A percentile compares a stretch with the other conserved stretches of the same genome.
Conservation (phyloP, 1,284 basidiomycete genomes). For the Anthracocystis setariae region DNA sequence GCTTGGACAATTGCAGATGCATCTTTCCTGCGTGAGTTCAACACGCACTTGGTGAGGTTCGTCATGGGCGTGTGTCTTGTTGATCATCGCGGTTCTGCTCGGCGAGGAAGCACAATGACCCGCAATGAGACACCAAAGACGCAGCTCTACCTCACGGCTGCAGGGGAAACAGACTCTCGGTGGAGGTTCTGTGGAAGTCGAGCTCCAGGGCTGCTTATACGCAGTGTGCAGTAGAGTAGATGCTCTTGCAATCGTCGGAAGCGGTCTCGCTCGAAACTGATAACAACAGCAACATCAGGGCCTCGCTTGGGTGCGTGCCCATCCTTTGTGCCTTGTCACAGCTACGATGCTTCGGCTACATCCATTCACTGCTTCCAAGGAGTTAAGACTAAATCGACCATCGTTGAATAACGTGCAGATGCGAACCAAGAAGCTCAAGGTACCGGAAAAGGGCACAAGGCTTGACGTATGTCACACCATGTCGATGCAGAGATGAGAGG, state of each 20-base stretch:
- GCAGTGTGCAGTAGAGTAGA: conserved; percentile 6
- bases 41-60: too few relatives aligned
- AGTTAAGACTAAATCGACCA: neutral
- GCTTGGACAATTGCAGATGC: too few relatives aligned
- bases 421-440: neutral
- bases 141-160: too few relatives aligned
- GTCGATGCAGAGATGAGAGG: neutral
- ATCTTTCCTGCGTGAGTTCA: too few relatives aligned
- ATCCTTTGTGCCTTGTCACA: conserved; percentile 2
- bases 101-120: too few relatives aligned
- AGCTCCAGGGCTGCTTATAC: neutral
- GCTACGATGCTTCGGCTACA: neutral
- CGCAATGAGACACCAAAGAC: too few relatives aligned
- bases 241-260: conserved; percentile 7
- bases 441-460: conserved; percentile 2
- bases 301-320: neutral
- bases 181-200: too few relatives aligned
- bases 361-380: neutral
- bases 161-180: too few relatives aligned
- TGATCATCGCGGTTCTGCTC: too few relatives aligned
- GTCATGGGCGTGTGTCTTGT: too few relatives aligned
- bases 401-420: neutral
- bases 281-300: neutral
- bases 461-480: conserved; percentile 23
- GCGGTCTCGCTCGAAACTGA: neutral